A percentile compares a stretch with the other conserved stretches of the same genome.
Evolutionary conservation across 495 filamentous ascomycete genomes (phyloP).

Genomic region (Penicillium ochrochloron): DNA sequence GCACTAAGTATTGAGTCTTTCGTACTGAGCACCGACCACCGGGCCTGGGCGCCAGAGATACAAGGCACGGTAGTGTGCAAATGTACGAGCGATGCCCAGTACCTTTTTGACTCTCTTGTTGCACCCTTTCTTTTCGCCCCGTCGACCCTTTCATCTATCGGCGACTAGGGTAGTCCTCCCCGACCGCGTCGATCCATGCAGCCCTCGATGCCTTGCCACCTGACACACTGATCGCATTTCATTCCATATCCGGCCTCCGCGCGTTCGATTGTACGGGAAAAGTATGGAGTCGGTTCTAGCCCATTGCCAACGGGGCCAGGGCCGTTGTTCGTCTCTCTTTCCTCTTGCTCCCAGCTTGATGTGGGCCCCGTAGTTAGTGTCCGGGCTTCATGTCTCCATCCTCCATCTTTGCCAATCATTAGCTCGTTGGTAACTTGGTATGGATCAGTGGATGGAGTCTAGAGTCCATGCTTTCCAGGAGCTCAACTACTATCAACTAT

Average conservation of each 20-base stretch:
- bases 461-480: not conserved
- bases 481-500: not conserved
- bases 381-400: not conserved
- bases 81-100: slow-evolving; percentile 9
- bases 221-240: slow-evolving; percentile 20
- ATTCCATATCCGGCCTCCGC: not conserved
- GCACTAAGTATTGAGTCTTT: not conserved
- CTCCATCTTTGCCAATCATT: not conserved
- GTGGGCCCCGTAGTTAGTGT: not conserved
- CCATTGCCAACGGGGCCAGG: slow-evolving; percentile 26
- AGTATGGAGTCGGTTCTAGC: slow-evolving; percentile 18
- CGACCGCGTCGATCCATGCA: slow-evolving; percentile 34
- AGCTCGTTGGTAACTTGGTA: not conserved
- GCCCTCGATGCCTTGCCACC: slow-evolving; percentile 30
- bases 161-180: slow-evolving; percentile 24
- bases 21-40: slow-evolving; percentile 1
- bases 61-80: not conserved
- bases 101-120: slow-evolving; percentile 11
- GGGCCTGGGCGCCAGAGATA: not conserved
- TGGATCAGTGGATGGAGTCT: not conserved
- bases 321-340: slow-evolving; percentile 8
- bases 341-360: not conserved
- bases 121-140: not conserved
- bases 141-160: slow-evolving; percentile 16
- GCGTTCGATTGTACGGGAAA: slow-evolving; percentile 6